Evolutionary conservation across 2,329 filamentous ascomycete species (phyloP), one percentile per base, ranked within the genome.

Genomic region (Penicillium brevicompactum): DNA sequence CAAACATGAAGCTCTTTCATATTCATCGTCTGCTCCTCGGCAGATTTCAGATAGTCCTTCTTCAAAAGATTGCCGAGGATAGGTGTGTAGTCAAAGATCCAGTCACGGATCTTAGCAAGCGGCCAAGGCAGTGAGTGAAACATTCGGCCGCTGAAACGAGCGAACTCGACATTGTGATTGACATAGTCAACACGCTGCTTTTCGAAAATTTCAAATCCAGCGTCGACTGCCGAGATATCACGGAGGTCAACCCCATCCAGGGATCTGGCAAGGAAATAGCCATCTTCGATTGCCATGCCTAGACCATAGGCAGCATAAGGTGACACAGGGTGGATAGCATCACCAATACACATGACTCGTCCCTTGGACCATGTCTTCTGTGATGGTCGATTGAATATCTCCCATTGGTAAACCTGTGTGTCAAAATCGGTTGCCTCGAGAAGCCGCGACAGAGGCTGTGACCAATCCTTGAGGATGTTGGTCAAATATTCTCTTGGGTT

Each of bases 261-360:
- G 4, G 53, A n/a, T 41, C 34, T 50, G 13, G 56, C 53, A 30
- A 58, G 46, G 27, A 44, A 58, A 22, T 56, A 58, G 2, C 56
- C 53, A 24, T 58, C 53, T 40, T 58, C 56, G 34, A 58, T 53
- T 13, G 56, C 56, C 53, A 58, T 58, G 2, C 56, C 56, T 46
- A 58, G 55, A 6, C 56, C 56, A 48, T 58, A 58, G 13, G 56
- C 56, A 6, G 56, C 56, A 51, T 58, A 58, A 13, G 56, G 56
- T 13, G 56, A 56, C 6, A 58, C 56, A 13, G 56, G 56, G 8
- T 58, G 56, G 7, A 58, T 53, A 13, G 56, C 49, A 50, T 58
- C 56, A 16, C 56, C 56, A 31, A 58, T 40, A 21, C 56, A 55
- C 14, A 46, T 49, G 8, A 56, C 34, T 5, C 46, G 49, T 9